Evolutionary conservation across 2,329 filamentous ascomycete species (phyloP).

Genomic region (Monosporascus sp.): DNA sequence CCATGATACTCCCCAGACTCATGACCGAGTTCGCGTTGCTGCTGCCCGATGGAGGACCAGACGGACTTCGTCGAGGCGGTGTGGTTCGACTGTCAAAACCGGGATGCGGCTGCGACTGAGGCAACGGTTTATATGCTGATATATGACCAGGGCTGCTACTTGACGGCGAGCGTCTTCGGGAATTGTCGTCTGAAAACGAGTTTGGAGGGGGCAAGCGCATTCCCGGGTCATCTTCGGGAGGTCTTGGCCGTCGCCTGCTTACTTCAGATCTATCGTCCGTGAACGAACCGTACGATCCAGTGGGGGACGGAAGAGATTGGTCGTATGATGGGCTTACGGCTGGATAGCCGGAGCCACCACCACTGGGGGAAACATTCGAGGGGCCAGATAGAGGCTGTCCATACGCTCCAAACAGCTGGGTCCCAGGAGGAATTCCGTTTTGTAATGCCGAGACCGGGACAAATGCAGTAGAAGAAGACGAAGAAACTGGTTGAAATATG

Average conservation of each 20-base stretch:
- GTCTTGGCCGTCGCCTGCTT: conserved; percentile 31
- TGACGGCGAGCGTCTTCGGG: conserved; percentile 47
- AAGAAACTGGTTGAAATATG: conserved; percentile 55
- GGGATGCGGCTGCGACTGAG: conserved; percentile 18
- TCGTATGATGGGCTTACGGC: conserved; percentile 20
- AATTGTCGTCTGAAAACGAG: conserved; percentile 41
- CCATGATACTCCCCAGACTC: conserved; percentile 48
- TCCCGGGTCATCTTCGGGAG: conserved; percentile 29
- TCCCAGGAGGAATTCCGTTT: conserved; percentile 53
- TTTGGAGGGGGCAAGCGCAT: conserved; percentile 42
- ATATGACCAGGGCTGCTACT: conserved; percentile 41
- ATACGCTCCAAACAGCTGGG: conserved; percentile 52
- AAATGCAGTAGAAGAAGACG: conserved; percentile 51
- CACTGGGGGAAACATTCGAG: conserved; percentile 16
- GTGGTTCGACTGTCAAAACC: conserved; percentile 33
- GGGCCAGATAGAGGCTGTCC: conserved; percentile 45
- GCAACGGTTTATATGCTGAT: conserved; percentile 33
- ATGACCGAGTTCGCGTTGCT: conserved; percentile 43
- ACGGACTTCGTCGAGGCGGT: conserved; percentile 36
- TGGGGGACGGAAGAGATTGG: conserved; percentile 31
- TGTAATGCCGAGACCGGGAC: conserved; percentile 54
- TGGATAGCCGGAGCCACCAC: conserved; percentile 7
- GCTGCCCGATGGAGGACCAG: conserved; percentile 25
- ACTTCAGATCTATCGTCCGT: conserved; percentile 30
- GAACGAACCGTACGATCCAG: conserved; percentile 29